Percentiles rank a stretch among this genome's conserved stretches.
These are phyloP conservation scores for Lolium perenne DNA, from an alignment of 176 grass and related monocot species.

Conservation along the genomic window DNA sequence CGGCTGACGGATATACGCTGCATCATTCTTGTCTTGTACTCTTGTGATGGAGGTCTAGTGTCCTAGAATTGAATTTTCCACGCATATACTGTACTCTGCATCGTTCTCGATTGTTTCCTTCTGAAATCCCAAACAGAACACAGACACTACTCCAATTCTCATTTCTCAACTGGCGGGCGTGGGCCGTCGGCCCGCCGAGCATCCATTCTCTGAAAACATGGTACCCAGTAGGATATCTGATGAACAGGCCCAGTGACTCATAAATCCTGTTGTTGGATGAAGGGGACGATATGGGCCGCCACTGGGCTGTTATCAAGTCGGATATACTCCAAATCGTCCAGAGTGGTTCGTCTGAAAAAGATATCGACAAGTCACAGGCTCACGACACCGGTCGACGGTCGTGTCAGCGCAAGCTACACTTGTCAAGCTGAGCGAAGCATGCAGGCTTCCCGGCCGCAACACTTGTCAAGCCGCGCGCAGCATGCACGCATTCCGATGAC, in stretches of 20 bases:
- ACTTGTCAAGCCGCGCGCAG: conserved; percentile 5
- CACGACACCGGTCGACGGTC: no score
- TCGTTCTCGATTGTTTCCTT: background rate
- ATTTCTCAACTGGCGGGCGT: no score
- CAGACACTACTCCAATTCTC: no score
- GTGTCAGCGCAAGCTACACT: conserved; percentile 4
- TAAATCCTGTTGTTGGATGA: background rate
- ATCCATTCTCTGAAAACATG: no score
- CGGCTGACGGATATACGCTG: background rate
- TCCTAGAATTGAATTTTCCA: background rate
- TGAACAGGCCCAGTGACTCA: no score
- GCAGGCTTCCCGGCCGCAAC: background rate
- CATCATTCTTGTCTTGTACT: background rate
- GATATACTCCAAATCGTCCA: no score
- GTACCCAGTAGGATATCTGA: no score
- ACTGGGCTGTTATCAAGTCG: background rate
- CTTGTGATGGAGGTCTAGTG: background rate
- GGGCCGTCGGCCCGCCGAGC: no score
- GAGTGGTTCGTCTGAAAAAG: background rate
- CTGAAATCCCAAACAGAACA: background rate
- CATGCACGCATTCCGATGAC: background rate
- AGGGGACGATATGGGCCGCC: background rate
- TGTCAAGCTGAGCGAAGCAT: conserved; percentile 14
- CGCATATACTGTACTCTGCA: background rate
- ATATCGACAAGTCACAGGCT: background rate